phyloP scores from a whole-genome alignment of 495 filamentous ascomycete genomes.

The Delitschia confertaspora region DNA sequence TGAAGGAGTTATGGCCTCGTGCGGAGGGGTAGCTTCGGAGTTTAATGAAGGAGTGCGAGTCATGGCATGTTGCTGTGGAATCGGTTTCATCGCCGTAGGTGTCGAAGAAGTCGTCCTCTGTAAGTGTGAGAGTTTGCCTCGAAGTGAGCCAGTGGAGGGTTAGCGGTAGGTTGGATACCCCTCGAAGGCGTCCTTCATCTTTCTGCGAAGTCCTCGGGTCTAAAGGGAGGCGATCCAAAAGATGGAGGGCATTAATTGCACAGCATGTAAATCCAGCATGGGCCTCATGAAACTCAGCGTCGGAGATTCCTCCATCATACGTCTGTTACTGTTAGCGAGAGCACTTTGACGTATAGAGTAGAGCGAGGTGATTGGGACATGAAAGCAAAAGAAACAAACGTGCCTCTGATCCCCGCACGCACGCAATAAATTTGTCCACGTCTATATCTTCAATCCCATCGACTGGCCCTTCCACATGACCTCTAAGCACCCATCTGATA shows the following conservation, averaged over 20 bases:
- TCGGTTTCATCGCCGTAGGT: conserved; percentile 26
- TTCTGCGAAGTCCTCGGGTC: conserved; percentile 3
- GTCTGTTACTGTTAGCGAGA: conserved; percentile 47
- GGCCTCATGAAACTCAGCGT: conserved; percentile 72
- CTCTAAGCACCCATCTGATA: conserved; percentile 74
- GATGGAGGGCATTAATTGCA: conserved; percentile 62
- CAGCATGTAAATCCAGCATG: conserved; percentile 89
- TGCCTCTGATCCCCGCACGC: conserved; percentile 64
- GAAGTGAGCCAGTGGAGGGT: conserved; percentile 58
- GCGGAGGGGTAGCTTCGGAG: conserved; percentile 20
- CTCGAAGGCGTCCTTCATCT: conserved; percentile 13
- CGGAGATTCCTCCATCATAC: conserved; percentile 84
- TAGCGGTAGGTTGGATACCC: conserved; percentile 35
- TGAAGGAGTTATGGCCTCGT: conserved; percentile 14
- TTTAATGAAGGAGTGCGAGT: conserved; percentile 26
- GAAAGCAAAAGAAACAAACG: conserved; percentile 26
- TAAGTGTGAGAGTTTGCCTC: conserved; percentile 47
- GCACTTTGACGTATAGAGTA: neutral
- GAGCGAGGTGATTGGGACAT: conserved; percentile 28
- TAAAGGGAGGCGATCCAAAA: conserved; percentile 49
- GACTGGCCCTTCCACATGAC: conserved; percentile 41
- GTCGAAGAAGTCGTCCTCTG: conserved; percentile 38
- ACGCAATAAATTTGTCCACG: conserved; percentile 56
- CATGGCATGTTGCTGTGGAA: conserved; percentile 23
- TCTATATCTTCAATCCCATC: conserved; percentile 63